Base-by-base conservation (phyloP, 352 stramenopile genomes). In the Globisporangium megalacanthum region DNA sequence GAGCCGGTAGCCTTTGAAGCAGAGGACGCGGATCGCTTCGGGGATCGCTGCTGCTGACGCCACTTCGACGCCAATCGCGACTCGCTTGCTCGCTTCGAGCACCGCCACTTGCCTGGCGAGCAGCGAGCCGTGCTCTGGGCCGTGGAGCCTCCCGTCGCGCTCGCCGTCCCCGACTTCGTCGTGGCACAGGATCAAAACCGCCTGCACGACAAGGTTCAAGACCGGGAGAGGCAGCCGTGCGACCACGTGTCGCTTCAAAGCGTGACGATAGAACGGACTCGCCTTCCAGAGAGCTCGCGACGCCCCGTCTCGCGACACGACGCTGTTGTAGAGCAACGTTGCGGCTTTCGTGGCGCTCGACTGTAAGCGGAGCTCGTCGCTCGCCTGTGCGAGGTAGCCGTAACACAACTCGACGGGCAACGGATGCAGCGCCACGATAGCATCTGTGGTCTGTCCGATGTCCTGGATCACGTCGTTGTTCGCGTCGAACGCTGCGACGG, bases 401-500 rank as follows among this genome's bases (percentile, higher is more conserved):
- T 89, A 93, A 52, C 79, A 91, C 31, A 91, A 54, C 0, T 66
- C 35, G 0, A 92, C 50, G 11, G 81, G 66, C 5, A 95, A 52
- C 2, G 84, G 79, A 44, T 93, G 88, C 1, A 92, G 58, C 3
- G 86, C 71, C 0, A 86, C 69, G 8, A 94, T 74, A 1, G 79
- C 70, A 11, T 68, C 58, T 0, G 78, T 85, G 0, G 79, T 92
- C 17, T 79, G 72, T 0, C 85, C 85, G 39, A 94, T 88, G 4
- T 62, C 68, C 46, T 86, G 56, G 20, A 96, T 88, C 9, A 90
- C 33, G 3, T 90, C 66, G 17, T 81, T 67, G 0, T 79, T 63
- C 3, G 54, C 61, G 48, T 96, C 85, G 25, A 86, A 96, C 1
- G 84, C 85, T 25, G 84, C 84, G 2, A 86, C 70, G 10, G 86